phyloP scores from a whole-genome alignment of 352 stramenopile genomes.

The Phytophthora colocasiae region DNA sequence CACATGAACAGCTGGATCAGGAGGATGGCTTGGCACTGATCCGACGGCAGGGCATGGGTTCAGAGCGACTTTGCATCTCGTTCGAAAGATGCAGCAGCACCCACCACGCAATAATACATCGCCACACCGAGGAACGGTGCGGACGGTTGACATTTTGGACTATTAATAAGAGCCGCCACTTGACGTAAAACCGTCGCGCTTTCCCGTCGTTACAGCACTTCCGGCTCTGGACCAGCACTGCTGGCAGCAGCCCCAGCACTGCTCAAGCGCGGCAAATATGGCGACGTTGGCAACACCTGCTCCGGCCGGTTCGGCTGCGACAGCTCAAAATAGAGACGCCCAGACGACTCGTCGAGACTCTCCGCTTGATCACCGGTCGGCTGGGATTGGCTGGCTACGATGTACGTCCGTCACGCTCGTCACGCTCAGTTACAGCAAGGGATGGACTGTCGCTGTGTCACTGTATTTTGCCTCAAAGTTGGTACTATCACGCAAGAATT shows the following conservation, averaged over 20 bases:
- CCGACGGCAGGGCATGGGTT: slow-evolving; percentile 26
- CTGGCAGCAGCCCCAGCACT: neutral
- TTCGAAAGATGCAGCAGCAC: slow-evolving; percentile 20
- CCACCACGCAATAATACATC: neutral
- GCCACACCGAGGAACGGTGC: slow-evolving; percentile 1
- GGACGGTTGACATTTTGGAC: slow-evolving; percentile 7
- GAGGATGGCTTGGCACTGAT: slow-evolving; percentile 2
- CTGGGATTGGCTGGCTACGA: slow-evolving; percentile 30
- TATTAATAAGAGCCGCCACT: slow-evolving; percentile 25
- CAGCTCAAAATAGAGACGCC: slow-evolving; percentile 23
- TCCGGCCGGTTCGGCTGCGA: slow-evolving; percentile 1
- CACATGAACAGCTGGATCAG: too few relatives aligned
- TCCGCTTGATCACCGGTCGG: neutral
- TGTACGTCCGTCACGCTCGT: slow-evolving; percentile 78
- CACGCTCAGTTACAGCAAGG: slow-evolving; percentile 47
- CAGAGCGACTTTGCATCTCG: slow-evolving; percentile 17
- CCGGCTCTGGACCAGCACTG: neutral
- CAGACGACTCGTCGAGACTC: slow-evolving; percentile 23
- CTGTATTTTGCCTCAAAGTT: slow-evolving; percentile 24
- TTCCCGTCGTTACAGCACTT: slow-evolving; percentile 3
- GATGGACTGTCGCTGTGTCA: slow-evolving; percentile 26
- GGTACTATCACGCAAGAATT: slow-evolving; percentile 14
- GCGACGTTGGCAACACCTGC: slow-evolving; percentile 10
- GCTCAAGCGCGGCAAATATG: neutral
- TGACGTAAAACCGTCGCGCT: slow-evolving; percentile 32